A percentile compares a stretch with the other conserved stretches of the same genome.
Evolutionary conservation across 2,329 filamentous ascomycete genomes (phyloP).

Genomic region (Aureobasidium sp.): DNA sequence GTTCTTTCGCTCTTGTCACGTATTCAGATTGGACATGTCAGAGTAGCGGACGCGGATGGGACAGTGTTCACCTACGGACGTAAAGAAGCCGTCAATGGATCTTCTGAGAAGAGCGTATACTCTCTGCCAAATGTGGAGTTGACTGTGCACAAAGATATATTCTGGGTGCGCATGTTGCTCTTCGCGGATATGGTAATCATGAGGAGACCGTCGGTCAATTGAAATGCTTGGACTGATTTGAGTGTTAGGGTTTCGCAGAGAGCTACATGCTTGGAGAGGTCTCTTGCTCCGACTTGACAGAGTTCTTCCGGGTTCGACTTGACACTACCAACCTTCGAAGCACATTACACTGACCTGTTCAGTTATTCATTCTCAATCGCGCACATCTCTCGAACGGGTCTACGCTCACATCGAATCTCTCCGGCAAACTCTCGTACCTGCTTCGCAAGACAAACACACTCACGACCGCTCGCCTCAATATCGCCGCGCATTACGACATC

Average conservation of each 20-base stretch:
- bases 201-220: constrained; percentile 10
- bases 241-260: constrained; percentile 53
- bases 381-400: constrained; percentile 56
- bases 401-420: constrained; percentile 54
- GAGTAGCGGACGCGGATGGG: constrained; percentile 37
- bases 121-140: constrained; percentile 47
- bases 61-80: constrained; percentile 37
- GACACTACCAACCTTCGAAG: neutral
- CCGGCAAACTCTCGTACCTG: constrained; percentile 51
- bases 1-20: constrained; percentile 40
- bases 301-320: constrained; percentile 49
- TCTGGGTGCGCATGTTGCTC: constrained; percentile 62
- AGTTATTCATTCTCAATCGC: constrained; percentile 67
- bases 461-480: constrained; percentile 54
- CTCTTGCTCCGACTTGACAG: constrained; percentile 57
- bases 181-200: constrained; percentile 59
- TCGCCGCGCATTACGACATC: constrained; percentile 68
- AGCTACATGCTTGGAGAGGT: constrained; percentile 68
- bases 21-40: constrained; percentile 41
- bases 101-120: constrained; percentile 32
- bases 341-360: neutral
- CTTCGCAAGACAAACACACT: constrained; percentile 41
- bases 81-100: constrained; percentile 20
- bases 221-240: neutral
- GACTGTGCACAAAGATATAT: constrained; percentile 56